Evolutionary conservation across 148 eudicot species (phyloP), one percentile per base, ranked within the genome.

Genomic region (Cornus controversa): DNA sequence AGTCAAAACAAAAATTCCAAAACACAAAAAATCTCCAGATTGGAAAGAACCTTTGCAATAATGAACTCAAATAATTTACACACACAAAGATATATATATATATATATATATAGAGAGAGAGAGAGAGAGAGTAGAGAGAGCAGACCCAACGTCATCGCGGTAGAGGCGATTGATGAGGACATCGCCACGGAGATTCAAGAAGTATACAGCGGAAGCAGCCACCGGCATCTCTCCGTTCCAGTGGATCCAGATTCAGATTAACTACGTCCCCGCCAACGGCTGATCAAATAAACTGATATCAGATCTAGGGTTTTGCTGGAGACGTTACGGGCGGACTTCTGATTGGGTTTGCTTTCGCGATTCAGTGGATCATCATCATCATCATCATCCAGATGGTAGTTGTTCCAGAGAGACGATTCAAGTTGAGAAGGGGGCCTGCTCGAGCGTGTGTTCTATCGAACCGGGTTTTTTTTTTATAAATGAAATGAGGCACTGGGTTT

Each of bases 151-250:
- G 71, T 96, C 99, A 62, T 96, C 99, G 70, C 98, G 96, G 67
- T 96, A 96, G 79, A 93, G 98, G 75, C 99, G 99, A 85, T 96
- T 96, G 85, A 96, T 96, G 81, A 96, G 99, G 66, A 96, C 99
- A 90, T 96, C 99, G 76, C 99, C 99, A 37, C 99, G 99, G 76
- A 95, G 97, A 84, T 95, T 95, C 79, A 95, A 72, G 72, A 95
- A 95, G 83, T 95, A 95, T 42, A 95, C 85, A 29, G 99, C 99
- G 67, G 99, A 95, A 81, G 97, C 99, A 77, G 97, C 91, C 87
- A 95, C 92, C 79, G 97, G 97, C 97, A 95, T 95, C 76, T 86
- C 82, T 86, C 83, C 84, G 75, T 78, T 81, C 80, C 82, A 85
- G 64, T 80, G 27, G 76, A 81, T 79, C 83, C 82, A 63, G 73